Evolutionary conservation across 2,329 filamentous ascomycete genomes (phyloP).

Genomic region (Botrytis medusae): DNA sequence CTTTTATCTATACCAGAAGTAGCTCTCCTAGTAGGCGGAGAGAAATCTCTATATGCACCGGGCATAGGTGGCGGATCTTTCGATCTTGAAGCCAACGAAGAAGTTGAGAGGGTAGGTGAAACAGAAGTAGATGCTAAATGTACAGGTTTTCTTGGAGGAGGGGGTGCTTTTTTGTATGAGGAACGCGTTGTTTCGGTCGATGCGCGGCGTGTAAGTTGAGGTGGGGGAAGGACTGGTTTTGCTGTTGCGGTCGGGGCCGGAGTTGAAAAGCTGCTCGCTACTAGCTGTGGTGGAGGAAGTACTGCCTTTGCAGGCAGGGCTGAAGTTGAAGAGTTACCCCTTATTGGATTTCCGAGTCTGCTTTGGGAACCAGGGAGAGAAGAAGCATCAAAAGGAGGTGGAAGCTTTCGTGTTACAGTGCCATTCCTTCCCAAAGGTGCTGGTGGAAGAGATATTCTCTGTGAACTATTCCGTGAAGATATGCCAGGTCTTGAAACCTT

Average conservation of each 20-base stretch:
- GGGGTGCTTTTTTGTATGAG: slow-evolving; percentile 36
- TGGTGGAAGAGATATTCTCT: slow-evolving; percentile 20
- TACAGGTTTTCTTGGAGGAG: slow-evolving; percentile 38
- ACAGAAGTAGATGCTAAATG: slow-evolving; percentile 34
- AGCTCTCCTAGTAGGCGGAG: slow-evolving; percentile 32
- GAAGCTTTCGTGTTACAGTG: slow-evolving; percentile 32
- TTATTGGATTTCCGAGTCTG: slow-evolving; percentile 21
- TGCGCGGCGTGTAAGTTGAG: slow-evolving; percentile 30
- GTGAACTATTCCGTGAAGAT: slow-evolving; percentile 20
- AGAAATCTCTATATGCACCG: slow-evolving; percentile 27
- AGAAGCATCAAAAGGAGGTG: slow-evolving; percentile 35
- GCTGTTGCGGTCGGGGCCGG: slow-evolving; percentile 15
- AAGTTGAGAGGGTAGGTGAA: slow-evolving; percentile 26
- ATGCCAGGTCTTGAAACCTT: slow-evolving; percentile 50
- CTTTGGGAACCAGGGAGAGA: slow-evolving; percentile 17
- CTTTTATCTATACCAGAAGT: slow-evolving; percentile 25
- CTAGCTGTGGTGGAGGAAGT: slow-evolving; percentile 25
- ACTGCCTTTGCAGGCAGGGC: slow-evolving; percentile 17
- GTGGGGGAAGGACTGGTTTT: slow-evolving; percentile 24
- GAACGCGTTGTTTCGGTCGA: slow-evolving; percentile 36
- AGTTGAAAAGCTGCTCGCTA: slow-evolving; percentile 21
- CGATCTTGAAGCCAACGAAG: slow-evolving; percentile 26
- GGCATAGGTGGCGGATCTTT: slow-evolving; percentile 18
- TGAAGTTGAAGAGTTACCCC: slow-evolving; percentile 19
- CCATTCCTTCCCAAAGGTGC: slow-evolving; percentile 28